phyloP scores from a whole-genome alignment of 768 basidiomycete genomes.

The Lactarius vividus region DNA sequence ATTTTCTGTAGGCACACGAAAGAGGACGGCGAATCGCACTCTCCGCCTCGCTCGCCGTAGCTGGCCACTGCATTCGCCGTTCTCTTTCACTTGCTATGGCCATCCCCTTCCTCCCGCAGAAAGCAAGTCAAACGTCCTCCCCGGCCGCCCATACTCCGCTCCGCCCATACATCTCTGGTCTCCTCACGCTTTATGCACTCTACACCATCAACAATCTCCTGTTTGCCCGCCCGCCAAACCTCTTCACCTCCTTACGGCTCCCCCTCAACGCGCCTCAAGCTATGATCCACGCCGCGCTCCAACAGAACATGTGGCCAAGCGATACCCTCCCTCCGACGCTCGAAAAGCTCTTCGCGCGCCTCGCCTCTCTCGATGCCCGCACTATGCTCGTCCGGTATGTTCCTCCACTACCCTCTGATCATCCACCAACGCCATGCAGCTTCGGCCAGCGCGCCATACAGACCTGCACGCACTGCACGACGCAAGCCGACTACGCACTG shows the following conservation, averaged over 20 bases:
- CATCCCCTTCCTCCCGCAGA: background rate
- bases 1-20: background rate
- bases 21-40: background rate
- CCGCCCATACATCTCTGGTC: constrained; percentile 5
- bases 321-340: constrained; percentile 15
- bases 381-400: constrained; percentile 25
- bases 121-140: background rate
- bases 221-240: constrained; percentile 23
- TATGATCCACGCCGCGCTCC: constrained; percentile 15
- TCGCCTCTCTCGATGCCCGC: constrained; percentile 26
- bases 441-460: constrained; percentile 25
- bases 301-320: background rate
- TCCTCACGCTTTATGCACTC: constrained; percentile 24
- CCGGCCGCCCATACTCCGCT: constrained; percentile 7
- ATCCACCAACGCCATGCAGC: background rate
- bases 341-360: constrained; percentile 24
- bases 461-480: constrained; percentile 23
- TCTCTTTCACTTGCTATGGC: background rate
- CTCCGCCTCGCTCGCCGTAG: background rate
- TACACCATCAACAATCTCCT: constrained; percentile 17
- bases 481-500: constrained; percentile 22
- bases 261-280: constrained; percentile 19
- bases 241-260: constrained; percentile 25
- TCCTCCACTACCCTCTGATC: background rate
- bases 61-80: constrained; percentile 3